Base-by-base conservation (phyloP, 1,284 basidiomycete genomes). In the Apiotrichum akiyoshidainum region DNA sequence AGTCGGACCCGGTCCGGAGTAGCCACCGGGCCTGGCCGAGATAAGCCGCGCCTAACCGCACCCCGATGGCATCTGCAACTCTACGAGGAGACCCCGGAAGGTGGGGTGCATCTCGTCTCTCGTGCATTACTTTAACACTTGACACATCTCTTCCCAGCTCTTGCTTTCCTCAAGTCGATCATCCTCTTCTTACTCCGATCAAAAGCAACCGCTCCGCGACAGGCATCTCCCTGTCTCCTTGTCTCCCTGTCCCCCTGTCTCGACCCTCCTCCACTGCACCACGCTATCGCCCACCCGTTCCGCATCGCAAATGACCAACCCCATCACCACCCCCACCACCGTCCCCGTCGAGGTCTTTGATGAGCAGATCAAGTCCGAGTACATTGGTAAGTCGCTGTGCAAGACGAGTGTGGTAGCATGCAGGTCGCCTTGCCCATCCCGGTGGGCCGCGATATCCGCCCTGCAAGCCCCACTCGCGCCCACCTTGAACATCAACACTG, bases 311-410 rank as follows among this genome's bases (percentile, higher is more conserved):
- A 54, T 54, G 52, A 54, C 52, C 34, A 17, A 54, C 35, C 21
- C 44, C 34, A 55, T 41, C 39, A 11, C 37, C 37, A n/a, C 11
- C 17, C 31, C 31, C 17, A 35, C n/a, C 53, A 11, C 53, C 46
- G 46, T 81, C 46, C 71, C 86, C 11, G 74, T 84, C 33, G 78
- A 86, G 44, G 80, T 84, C 17, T 80, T 83, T 49, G 86, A 87
- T 68, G 67, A 81, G 17, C 72, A 75, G 11, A 86, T 91, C 68
- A 80, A 76, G 69, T 73, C 81, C 21, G 78, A 80, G 6, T 81
- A 81, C 26, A 88, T 83, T 63, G 89, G 89, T 88, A 42, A 54
- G 78, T 65, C 17, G n/a, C 26, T 31, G 4, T 4, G 4, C 26
- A 31, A 31, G 26, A 31, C 26, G 26, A 31, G 26, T 31, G 26